These are phyloP conservation scores for Plasmodiophora brassicae DNA, from an alignment of 208 protist species.

Conservation along the genomic window DNA sequence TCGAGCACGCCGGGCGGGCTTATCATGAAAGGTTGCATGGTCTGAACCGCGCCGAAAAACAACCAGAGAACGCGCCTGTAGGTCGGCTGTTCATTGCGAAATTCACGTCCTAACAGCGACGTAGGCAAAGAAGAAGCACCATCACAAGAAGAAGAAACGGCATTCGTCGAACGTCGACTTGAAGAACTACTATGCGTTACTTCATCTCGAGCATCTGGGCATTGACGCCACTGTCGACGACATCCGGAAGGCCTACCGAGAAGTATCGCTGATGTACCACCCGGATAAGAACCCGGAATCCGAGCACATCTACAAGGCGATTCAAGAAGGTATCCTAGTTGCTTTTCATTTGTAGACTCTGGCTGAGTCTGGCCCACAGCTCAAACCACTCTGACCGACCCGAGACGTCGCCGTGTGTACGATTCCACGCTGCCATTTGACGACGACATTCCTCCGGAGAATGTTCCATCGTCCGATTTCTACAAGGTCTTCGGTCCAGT, in stretches of 20 bases:
- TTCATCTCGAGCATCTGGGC: background rate
- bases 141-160: background rate
- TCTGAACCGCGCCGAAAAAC: background rate
- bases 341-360: no score
- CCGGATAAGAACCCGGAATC: slow-evolving; percentile 36
- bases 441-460: background rate
- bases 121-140: no score
- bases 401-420: background rate
- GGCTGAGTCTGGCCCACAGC: no score
- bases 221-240: background rate
- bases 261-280: slow-evolving; percentile 36
- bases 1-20: background rate
- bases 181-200: background rate
- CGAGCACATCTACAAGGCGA: slow-evolving; percentile 13
- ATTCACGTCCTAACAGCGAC: no score
- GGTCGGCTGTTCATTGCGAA: background rate
- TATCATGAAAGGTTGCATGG: background rate
- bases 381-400: background rate
- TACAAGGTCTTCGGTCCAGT: background rate
- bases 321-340: no score
- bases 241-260: slow-evolving; percentile 38
- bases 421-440: background rate
- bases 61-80: background rate
- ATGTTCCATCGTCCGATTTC: background rate
- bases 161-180: background rate